These are phyloP conservation scores for Phaeoacremonium minimum DNA, from an alignment of 2,329 filamentous ascomycete species.

Conservation along the genomic window DNA sequence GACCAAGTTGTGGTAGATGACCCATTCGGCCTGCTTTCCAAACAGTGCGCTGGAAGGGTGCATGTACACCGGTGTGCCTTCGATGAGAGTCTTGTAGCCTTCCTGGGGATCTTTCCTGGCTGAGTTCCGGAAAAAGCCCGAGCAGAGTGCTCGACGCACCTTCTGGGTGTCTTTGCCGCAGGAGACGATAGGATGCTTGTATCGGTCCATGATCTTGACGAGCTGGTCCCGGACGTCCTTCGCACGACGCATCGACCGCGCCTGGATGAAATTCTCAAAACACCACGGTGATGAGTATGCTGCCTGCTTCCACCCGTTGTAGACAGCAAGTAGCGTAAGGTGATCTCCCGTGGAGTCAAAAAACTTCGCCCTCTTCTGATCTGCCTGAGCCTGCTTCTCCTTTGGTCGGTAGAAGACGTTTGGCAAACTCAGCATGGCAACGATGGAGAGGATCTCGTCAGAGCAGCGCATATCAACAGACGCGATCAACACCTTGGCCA, in stretches of 20 bases:
- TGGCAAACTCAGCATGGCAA: constrained; percentile 86
- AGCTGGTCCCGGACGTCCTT: constrained; percentile 92
- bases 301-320: constrained; percentile 90
- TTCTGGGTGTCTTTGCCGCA: constrained; percentile 85
- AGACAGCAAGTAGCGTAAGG: constrained; percentile 91
- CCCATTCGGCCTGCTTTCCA: constrained; percentile 93
- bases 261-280: constrained; percentile 96
- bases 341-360: constrained; percentile 94
- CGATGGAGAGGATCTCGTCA: constrained; percentile 90
- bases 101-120: constrained; percentile 94
- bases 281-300: constrained; percentile 87
- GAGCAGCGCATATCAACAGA: constrained; percentile 85
- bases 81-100: constrained; percentile 95
- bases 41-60: constrained; percentile 91
- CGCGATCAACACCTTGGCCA: constrained; percentile 86
- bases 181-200: constrained; percentile 75
- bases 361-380: constrained; percentile 97
- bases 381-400: constrained; percentile 93
- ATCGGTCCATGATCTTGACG: constrained; percentile 88
- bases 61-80: constrained; percentile 91
- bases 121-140: constrained; percentile 92
- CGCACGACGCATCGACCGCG: constrained; percentile 79
- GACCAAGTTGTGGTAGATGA: constrained; percentile 87
- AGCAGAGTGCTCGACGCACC: constrained; percentile 84
- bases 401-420: constrained; percentile 93